Evolutionary conservation across 73 alveolate genomes (phyloP).

Genomic region (Effrenium voratum): DNA sequence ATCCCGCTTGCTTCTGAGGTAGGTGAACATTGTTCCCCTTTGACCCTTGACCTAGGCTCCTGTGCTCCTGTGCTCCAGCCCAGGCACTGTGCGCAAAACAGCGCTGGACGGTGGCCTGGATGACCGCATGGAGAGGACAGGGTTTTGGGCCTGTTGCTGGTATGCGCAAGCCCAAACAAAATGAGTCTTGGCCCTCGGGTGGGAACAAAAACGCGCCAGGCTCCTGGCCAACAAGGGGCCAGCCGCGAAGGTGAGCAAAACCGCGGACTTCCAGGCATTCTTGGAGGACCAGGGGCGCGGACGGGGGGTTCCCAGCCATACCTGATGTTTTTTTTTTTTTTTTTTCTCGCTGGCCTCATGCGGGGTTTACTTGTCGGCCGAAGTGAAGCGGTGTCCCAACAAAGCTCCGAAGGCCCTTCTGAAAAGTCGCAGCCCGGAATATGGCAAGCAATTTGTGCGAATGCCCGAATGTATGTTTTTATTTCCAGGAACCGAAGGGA

Average conservation of each 20-base stretch:
- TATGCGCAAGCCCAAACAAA: neutral
- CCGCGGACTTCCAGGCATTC: constrained; percentile 29
- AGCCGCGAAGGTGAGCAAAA: neutral
- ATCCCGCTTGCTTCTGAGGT: too few species aligned
- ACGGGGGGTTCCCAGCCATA: neutral
- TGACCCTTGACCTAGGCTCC: neutral
- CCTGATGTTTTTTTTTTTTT: too few species aligned
- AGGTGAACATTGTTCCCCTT: too few species aligned
- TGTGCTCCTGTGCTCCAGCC: neutral
- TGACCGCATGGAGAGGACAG: neutral
- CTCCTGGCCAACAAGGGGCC: constrained; percentile 17
- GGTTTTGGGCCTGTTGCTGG: neutral
- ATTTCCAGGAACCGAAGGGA: too few species aligned
- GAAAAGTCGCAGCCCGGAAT: too few species aligned
- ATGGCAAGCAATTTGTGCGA: too few species aligned
- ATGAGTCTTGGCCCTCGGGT: neutral
- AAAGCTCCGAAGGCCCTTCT: too few species aligned
- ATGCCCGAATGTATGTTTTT: too few species aligned
- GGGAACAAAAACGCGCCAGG: too few species aligned
- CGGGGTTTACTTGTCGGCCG: too few species aligned
- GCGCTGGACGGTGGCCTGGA: constrained; percentile 66
- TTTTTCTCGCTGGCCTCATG: too few species aligned
- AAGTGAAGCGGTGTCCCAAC: too few species aligned
- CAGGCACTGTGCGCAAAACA: constrained; percentile 57
- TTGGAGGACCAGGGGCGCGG: neutral